Base-by-base conservation (phyloP, 1,139 yeast species). In the Kazachstania sp. region DNA sequence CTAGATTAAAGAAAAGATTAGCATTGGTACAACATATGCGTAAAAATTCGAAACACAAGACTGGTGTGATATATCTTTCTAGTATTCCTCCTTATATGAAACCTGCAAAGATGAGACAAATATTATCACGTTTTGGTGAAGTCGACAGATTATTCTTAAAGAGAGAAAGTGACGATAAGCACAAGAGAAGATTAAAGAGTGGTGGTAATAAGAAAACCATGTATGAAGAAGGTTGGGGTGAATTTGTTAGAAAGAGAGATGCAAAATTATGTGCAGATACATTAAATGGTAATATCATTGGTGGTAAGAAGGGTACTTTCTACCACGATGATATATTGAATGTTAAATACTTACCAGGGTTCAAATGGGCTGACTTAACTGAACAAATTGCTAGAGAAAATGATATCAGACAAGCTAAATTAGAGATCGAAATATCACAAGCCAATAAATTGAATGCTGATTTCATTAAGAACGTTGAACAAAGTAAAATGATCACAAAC, bases 211-310 rank as follows among this genome's bases (percentile, higher is more conserved):
- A 87, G 67, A 90, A 90, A 69, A 77, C 77, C 61, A 83, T 78
- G 66, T 94, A 78, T 62, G 86, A 85, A 16, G 98, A 94, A 71
- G 99, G 98, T 7, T 92, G 99, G 99, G 94, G 86, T 7, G 99
- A 92, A 67, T 94, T 86, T 67, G 70, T 75, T 16, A 78, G 79
- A 60, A 92, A 92, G 63, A 77, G 76, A 57, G 86, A 88, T 59
- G 98, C 98, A 1, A 92, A 92, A 64, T 66, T 87, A 30, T 90
- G 95, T 52, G 95, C 95, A 4, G 72, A 73, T 7, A 84, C 97
- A 0, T 69, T 94, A 57, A 94, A 92, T 62, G 96, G 95, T 11
- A 85, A 86, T 59, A 86, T 75, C 16, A 70, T 92, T 38, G 98
- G 98, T 30, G 98, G 98, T 30, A 87, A 83, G 60, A 92, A 92